Evolutionary conservation across 306 rosid species (phyloP), one percentile per base, ranked within the genome.

Genomic region (Gastrolobium villosum): DNA sequence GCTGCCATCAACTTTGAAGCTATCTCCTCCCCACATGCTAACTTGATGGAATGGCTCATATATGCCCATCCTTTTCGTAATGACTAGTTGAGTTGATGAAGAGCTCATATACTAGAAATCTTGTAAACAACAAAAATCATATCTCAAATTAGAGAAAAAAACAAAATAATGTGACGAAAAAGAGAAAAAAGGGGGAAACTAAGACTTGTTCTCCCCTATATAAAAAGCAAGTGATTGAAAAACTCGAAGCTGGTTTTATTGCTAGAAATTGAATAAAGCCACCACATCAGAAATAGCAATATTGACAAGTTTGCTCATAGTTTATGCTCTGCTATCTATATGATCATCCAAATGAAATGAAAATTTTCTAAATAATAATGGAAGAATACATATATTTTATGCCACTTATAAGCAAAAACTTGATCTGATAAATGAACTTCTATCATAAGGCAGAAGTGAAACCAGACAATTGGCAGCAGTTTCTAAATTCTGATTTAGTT

Each of bases 11-110:
- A 78, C 81, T 65, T 83, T 85, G 10, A 86, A 89, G 83, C 78
- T 72, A 65, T 85, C n/a, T n/a, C n/a, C 91, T 20, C 75, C 88
- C 94, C 94, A 94, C 86, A 87, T 86, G 78, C 79, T 80, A 67
- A 87, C 83, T 79, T 92, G 90, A 65, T 83, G 81, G 82, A 94
- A 89, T 39, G 97, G 96, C 85, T 91, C 96, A 46, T 85, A 92
- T 85, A 90, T 86, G 70, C 91, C 94, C 94, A 94, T 88, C 75
- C 76, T 75, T 79, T 88, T 85, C 28, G 88, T n/a, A 53, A 74
- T 79, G 64, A 84, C 76, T 43, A 92, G 65, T 79, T 87, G 80
- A 65, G 89, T 81, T 77, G 97, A 84, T 63, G 86, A 65, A 87
- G 87, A 86, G 78, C 87, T 94, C 95, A 89, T 89, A 73, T 70